These are phyloP conservation scores for Madurella mycetomatis DNA, from an alignment of 2,329 filamentous ascomycete species.

Conservation along the genomic window DNA sequence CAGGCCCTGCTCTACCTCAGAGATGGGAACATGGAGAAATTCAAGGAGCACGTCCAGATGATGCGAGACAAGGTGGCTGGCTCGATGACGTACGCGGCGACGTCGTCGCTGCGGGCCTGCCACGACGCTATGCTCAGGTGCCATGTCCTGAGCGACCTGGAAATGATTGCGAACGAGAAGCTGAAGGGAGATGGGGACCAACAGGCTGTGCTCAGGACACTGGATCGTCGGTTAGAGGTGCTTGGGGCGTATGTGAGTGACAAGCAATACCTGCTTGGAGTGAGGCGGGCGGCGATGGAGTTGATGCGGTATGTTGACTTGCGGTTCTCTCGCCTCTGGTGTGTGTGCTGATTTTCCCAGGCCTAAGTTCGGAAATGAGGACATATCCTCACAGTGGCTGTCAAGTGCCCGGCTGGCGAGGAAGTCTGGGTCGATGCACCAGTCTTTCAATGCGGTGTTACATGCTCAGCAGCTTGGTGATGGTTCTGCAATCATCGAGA, in stretches of 20 bases:
- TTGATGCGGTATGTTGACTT: constrained; percentile 55
- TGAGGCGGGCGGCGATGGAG: constrained; percentile 84
- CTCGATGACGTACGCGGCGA: constrained; percentile 70
- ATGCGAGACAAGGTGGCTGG: constrained; percentile 68
- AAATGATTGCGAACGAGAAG: constrained; percentile 60
- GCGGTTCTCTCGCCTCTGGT: not conserved
- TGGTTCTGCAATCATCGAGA: constrained; percentile 85
- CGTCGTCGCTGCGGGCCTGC: constrained; percentile 74
- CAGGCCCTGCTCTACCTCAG: constrained; percentile 59
- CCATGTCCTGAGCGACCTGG: constrained; percentile 83
- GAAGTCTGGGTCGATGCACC: constrained; percentile 76
- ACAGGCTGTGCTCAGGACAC: constrained; percentile 44
- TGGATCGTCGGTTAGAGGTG: constrained; percentile 78
- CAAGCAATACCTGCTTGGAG: constrained; percentile 87
- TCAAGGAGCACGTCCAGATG: constrained; percentile 54
- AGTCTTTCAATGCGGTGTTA: constrained; percentile 90
- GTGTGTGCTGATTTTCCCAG: constrained; percentile 35
- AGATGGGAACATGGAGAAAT: constrained; percentile 45
- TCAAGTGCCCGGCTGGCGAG: constrained; percentile 79
- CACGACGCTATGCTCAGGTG: constrained; percentile 82
- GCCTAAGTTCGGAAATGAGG: constrained; percentile 60
- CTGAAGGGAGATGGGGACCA: constrained; percentile 38
- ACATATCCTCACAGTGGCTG: constrained; percentile 82
- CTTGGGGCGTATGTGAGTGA: constrained; percentile 85
- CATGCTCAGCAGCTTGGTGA: constrained; percentile 83